These are phyloP conservation scores for Debaryomycetaceae sp. DNA, from an alignment of 1,139 yeast genomes.

Conservation along the genomic window DNA sequence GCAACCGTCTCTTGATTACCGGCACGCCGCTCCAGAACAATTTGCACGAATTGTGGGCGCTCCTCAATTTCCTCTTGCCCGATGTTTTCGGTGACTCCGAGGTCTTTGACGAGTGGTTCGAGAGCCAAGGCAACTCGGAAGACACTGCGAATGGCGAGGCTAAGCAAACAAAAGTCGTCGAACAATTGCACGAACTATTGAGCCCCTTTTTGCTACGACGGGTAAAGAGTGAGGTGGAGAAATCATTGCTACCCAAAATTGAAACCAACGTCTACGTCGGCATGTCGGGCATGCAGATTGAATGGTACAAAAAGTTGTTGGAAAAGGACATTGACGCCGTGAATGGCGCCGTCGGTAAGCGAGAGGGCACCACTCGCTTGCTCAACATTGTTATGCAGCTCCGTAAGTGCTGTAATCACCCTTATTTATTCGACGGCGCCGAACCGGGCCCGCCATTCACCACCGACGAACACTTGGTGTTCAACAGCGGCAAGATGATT, in stretches of 20 bases:
- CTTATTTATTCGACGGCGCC: conserved; percentile 94
- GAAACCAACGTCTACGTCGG: conserved; percentile 87
- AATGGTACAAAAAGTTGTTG: conserved; percentile 80
- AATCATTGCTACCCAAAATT: conserved; percentile 77
- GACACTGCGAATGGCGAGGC: conserved; percentile 9
- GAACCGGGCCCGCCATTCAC: conserved; percentile 99
- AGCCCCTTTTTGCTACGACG: conserved; percentile 84
- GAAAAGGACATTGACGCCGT: conserved; percentile 96
- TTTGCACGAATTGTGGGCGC: conserved; percentile 91
- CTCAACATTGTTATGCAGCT: conserved; percentile 94
- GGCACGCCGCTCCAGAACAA: conserved; percentile 96
- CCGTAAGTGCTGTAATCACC: conserved; percentile 94
- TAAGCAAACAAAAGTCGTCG: conserved; percentile 43
- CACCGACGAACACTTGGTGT: conserved; percentile 87
- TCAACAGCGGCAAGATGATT: conserved; percentile 82
- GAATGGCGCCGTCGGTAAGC: conserved; percentile 79
- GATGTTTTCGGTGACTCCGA: conserved; percentile 91
- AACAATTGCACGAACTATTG: conserved; percentile 72
- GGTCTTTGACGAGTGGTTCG: conserved; percentile 86
- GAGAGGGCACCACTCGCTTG: conserved; percentile 84
- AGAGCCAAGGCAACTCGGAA: conserved; percentile 17
- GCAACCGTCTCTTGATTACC: conserved; percentile 76
- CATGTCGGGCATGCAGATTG: conserved; percentile 88
- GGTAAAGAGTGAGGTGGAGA: conserved; percentile 88
- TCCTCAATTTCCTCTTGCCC: conserved; percentile 79